A percentile compares a stretch with the other conserved stretches of the same genome.
phyloP scores from a whole-genome alignment of 176 grass and related monocot species.

The Carex littledalei region DNA sequence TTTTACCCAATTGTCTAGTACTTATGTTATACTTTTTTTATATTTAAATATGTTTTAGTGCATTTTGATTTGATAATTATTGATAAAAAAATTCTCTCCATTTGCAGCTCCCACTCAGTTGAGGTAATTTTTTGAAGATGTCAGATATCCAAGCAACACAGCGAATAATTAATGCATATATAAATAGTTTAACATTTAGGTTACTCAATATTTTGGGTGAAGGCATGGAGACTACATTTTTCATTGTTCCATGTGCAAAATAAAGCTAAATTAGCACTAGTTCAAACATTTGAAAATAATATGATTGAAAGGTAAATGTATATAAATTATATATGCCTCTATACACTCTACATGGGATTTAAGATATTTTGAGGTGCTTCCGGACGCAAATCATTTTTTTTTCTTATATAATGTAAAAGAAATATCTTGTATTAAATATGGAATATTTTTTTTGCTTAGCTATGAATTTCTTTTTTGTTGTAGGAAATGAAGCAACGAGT shows the following conservation, averaged over 20 bases:
- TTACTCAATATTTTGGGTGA: not conserved
- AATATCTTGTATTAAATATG: too few relatives aligned
- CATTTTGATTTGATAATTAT: not conserved
- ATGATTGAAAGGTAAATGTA: not conserved
- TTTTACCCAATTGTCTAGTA: not conserved
- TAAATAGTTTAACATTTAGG: not conserved
- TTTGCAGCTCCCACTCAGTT: conserved; percentile 29
- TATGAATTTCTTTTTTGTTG: not conserved
- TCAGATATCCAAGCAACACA: not conserved
- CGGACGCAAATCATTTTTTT: not conserved
- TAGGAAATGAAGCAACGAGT: not conserved
- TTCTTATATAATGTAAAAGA: too few relatives aligned
- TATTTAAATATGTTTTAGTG: not conserved
- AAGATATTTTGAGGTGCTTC: not conserved
- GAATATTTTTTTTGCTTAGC: too few relatives aligned
- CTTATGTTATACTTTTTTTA: not conserved
- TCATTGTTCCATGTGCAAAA: not conserved
- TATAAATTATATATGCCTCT: not conserved
- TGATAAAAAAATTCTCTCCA: conserved; percentile 6
- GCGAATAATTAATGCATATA: not conserved
- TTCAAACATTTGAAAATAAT: not conserved
- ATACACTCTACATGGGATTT: not conserved
- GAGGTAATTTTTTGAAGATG: conserved; percentile 24
- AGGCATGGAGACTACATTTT: not conserved
- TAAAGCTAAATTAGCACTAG: not conserved